A percentile compares a stretch with the other conserved stretches of the same genome.
Evolutionary conservation across 192 early-diverging fungal species (phyloP).

Genomic region (Pilaira anomala): DNA sequence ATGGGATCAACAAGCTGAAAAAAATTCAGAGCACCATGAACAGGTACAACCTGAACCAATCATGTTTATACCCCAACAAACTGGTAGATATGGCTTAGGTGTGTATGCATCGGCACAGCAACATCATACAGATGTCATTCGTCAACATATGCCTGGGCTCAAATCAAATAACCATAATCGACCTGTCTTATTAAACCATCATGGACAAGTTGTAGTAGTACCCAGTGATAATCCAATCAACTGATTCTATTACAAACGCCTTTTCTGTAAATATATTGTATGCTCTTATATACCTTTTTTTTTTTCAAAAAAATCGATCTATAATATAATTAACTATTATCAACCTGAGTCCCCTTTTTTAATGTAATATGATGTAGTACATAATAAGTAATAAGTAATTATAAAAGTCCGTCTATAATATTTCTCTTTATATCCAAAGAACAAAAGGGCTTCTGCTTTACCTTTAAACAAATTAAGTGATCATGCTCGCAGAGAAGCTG

Average conservation of each 20-base stretch:
- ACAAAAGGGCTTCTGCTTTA: slow-evolving; percentile 81
- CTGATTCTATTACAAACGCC: no score
- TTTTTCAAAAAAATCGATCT: no score
- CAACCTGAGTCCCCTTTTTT: no score
- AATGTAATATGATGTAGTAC: no score
- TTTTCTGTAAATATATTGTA: no score
- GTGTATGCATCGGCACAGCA: slow-evolving; percentile 21
- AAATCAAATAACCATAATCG: not conserved
- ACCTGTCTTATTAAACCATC: slow-evolving; percentile 14
- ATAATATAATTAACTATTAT: no score
- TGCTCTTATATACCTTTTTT: no score
- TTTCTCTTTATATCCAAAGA: no score
- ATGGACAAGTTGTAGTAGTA: slow-evolving; percentile 15
- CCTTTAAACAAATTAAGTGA: slow-evolving; percentile 94
- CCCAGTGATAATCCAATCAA: not conserved
- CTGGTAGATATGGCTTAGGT: slow-evolving; percentile 11
- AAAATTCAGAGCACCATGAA: not conserved
- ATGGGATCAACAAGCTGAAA: not conserved
- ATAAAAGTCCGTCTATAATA: no score
- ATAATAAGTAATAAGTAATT: no score
- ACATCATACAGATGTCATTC: slow-evolving; percentile 19
- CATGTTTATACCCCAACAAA: not conserved
- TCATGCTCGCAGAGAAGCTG: slow-evolving; percentile 77
- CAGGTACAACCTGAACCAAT: not conserved
- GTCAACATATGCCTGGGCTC: slow-evolving; percentile 12